Evolutionary conservation across 805 yeast genomes (phyloP).

Genomic region (Candida odintsovae): DNA sequence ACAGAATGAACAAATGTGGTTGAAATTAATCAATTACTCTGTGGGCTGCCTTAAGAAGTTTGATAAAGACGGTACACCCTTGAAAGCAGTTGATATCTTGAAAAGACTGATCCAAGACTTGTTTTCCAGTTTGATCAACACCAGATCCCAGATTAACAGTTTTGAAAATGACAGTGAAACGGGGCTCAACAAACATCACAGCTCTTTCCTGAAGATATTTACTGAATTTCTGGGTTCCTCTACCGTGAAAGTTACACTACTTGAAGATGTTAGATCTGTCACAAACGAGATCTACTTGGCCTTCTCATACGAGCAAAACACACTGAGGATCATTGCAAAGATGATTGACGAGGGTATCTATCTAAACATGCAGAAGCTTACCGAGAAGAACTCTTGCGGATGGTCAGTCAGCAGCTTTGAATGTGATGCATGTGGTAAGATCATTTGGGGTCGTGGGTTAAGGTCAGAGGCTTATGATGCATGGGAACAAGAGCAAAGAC

Average conservation of each 20-base stretch:
- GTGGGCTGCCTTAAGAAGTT: slow-evolving; percentile 29
- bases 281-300: slow-evolving; percentile 60
- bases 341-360: slow-evolving; percentile 54
- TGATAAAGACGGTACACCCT: slow-evolving; percentile 11
- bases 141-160: slow-evolving; percentile 21
- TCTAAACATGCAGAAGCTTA: slow-evolving; percentile 37
- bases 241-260: slow-evolving; percentile 39
- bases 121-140: slow-evolving; percentile 34
- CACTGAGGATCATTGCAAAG: slow-evolving; percentile 43
- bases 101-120: slow-evolving; percentile 37
- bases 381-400: slow-evolving; percentile 44
- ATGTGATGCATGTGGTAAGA: slow-evolving; percentile 75
- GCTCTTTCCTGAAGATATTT: slow-evolving; percentile 49
- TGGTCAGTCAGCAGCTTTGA: slow-evolving; percentile 52
- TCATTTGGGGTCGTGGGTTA: slow-evolving; percentile 63
- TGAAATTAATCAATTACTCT: slow-evolving; percentile 33
- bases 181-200: slow-evolving; percentile 16
- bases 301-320: slow-evolving; percentile 56
- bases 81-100: slow-evolving; percentile 26
- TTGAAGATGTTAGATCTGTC: slow-evolving; percentile 55
- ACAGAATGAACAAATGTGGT: slow-evolving; percentile 32
- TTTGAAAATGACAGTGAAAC: slow-evolving; percentile 10
- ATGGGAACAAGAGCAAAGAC: slow-evolving; percentile 46
- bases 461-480: slow-evolving; percentile 41
- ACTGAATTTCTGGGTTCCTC: slow-evolving; percentile 48